Conservation (phyloP, 2,329 filamentous ascomycete genomes). For the Ophiostoma perfectum region DNA sequence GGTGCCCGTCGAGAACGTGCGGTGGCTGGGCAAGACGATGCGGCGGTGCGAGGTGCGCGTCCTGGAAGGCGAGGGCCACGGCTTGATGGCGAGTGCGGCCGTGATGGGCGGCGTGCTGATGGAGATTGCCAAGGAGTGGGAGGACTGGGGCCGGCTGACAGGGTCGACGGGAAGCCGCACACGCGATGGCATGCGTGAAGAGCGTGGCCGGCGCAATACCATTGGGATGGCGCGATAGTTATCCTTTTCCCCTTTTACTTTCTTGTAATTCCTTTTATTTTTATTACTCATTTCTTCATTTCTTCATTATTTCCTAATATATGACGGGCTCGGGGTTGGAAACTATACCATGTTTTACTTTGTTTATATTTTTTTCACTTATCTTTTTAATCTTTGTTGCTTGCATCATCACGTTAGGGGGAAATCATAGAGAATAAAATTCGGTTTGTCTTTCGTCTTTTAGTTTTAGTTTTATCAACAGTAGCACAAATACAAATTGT, state of each 20-base stretch:
- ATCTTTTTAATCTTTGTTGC: not conserved
- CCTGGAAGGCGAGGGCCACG: constrained; percentile 86
- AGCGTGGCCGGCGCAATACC: constrained; percentile 30
- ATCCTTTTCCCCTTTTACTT: constrained; percentile 9
- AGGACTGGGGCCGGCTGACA: constrained; percentile 69
- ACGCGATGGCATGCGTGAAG: constrained; percentile 25
- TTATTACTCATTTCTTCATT: not conserved
- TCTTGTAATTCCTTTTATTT: constrained; percentile 4
- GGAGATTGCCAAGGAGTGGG: constrained; percentile 92
- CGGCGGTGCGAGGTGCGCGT: constrained; percentile 24
- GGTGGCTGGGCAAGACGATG: constrained; percentile 90
- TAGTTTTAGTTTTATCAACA: too few relatives aligned
- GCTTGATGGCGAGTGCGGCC: constrained; percentile 85
- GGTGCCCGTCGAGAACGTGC: constrained; percentile 90
- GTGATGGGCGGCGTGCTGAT: constrained; percentile 95
- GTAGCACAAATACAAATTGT: too few relatives aligned
- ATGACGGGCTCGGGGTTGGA: constrained; percentile 6
- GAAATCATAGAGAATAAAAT: not conserved
- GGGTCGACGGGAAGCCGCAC: constrained; percentile 28
- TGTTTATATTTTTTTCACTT: not conserved
- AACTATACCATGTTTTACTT: constrained; percentile 6
- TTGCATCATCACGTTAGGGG: not conserved
- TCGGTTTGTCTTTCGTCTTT: too few relatives aligned
- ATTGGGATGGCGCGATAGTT: constrained; percentile 29
- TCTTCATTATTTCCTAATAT: constrained; percentile 1